Base-by-base conservation (phyloP, 1,139 yeast genomes). In the Geotrichum phurueaensis region DNA sequence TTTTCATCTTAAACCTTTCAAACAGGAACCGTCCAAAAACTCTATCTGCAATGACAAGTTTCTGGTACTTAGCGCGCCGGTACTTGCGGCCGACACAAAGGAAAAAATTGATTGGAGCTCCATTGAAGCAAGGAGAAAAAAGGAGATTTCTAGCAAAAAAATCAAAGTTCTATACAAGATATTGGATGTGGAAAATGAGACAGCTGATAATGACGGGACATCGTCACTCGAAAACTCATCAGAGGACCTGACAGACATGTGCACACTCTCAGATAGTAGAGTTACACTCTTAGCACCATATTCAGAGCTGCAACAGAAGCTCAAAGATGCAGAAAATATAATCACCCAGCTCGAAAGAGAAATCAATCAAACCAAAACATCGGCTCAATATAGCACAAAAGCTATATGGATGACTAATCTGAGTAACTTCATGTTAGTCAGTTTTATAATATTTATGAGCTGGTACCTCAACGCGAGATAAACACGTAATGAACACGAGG, bases 11-110 rank as follows among this genome's bases (percentile, higher is more conserved):
- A 92, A 91, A 74, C 96, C 96, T 12, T 80, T 87, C 69, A 78
- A 85, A 61, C 86, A 85, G 68, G 91, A 89, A 64, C 92, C 95
- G 63, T 80, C 85, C 12, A 75, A 82, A 56, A 89, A 84, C 69
- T 84, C 81, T 76, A 86, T 86, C 75, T 87, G 96, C 75, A 89
- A 86, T 74, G 98, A 94, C 77, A 94, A 94, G 77, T 94, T 94
- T 73, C 83, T 94, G 71, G 86, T 94, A 64, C 94, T 92, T 67
- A 84, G 95, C 29, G 80, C 91, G 66, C 57, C 57, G n/a, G 39
- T 54, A 39, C 22, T 3, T n/a, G 9, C 3, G 18, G 47, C 20
- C 47, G 47, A n/a, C n/a, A 39, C 20, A 15, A 15, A 39, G 47
- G 47, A 13, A n/a, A 39, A 39, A 39, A 10, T 39, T 3, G 47